phyloP scores from a whole-genome alignment of 345 rosid species.

The Angophora floribunda region DNA sequence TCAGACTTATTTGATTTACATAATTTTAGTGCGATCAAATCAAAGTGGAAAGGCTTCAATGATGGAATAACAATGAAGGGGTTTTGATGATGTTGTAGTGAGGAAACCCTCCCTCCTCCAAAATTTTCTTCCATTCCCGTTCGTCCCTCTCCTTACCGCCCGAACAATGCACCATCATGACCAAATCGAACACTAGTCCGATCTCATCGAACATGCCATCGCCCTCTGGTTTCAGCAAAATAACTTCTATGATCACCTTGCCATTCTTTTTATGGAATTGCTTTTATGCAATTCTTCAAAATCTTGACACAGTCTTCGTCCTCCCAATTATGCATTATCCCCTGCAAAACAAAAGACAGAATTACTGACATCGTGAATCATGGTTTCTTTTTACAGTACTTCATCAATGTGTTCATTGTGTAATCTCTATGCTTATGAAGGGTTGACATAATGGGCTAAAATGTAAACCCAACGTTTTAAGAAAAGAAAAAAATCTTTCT shows the following conservation, averaged over 20 bases:
- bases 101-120: slow-evolving; percentile 20
- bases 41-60: slow-evolving; percentile 6
- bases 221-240: slow-evolving; percentile 1
- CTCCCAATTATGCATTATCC: slow-evolving; percentile 15
- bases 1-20: background rate
- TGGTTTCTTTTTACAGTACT: too few relatives aligned
- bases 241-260: slow-evolving; percentile 7
- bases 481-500: too few relatives aligned
- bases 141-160: slow-evolving; percentile 13
- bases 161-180: slow-evolving; percentile 5
- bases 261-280: slow-evolving; percentile 1
- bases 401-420: background rate
- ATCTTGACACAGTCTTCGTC: slow-evolving; percentile 14
- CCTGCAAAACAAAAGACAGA: background rate
- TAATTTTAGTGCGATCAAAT: background rate
- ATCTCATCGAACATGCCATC: background rate
- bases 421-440: background rate
- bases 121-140: slow-evolving; percentile 11
- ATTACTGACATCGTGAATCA: too few relatives aligned
- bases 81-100: slow-evolving; percentile 11
- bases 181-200: background rate
- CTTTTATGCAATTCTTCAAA: slow-evolving; percentile 5
- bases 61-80: slow-evolving; percentile 1
- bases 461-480: background rate
- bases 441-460: background rate